These are phyloP conservation scores for Elongisporangium prolatum DNA, from an alignment of 352 stramenopile genomes.

Conservation along the genomic window DNA sequence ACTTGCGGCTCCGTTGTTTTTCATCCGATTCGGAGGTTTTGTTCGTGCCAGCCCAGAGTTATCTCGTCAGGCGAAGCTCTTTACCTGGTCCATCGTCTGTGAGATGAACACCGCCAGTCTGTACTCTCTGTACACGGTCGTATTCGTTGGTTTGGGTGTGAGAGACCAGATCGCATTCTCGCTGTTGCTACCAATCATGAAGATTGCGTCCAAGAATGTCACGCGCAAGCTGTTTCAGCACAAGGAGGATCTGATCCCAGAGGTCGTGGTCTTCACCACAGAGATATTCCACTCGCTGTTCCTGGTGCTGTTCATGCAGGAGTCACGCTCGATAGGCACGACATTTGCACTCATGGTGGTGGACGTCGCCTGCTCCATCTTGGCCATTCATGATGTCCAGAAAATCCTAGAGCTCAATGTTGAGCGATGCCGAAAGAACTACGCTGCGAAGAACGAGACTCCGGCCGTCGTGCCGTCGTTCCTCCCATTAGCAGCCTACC, in stretches of 20 bases:
- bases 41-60: conserved; percentile 14
- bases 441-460: background rate
- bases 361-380: conserved; percentile 5
- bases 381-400: conserved; percentile 7
- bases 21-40: conserved; percentile 21
- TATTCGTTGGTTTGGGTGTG: conserved; percentile 17
- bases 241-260: conserved; percentile 15
- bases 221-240: conserved; percentile 13
- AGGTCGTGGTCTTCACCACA: conserved; percentile 19
- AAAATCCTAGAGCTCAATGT: conserved; percentile 1
- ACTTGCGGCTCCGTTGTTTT: conserved; percentile 12
- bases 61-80: conserved; percentile 14
- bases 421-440: background rate
- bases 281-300: conserved; percentile 27
- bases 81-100: conserved; percentile 20
- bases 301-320: conserved; percentile 18
- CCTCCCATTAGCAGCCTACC: background rate
- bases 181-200: conserved; percentile 32
- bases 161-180: conserved; percentile 24
- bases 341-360: conserved; percentile 5
- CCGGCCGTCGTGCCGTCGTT: background rate
- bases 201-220: conserved; percentile 37
- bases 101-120: conserved; percentile 36
- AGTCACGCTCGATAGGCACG: conserved; percentile 9
- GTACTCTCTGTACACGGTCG: conserved; percentile 40